phyloP scores from a whole-genome alignment of 805 yeast species.

The Yamadazyma tumulicola region DNA sequence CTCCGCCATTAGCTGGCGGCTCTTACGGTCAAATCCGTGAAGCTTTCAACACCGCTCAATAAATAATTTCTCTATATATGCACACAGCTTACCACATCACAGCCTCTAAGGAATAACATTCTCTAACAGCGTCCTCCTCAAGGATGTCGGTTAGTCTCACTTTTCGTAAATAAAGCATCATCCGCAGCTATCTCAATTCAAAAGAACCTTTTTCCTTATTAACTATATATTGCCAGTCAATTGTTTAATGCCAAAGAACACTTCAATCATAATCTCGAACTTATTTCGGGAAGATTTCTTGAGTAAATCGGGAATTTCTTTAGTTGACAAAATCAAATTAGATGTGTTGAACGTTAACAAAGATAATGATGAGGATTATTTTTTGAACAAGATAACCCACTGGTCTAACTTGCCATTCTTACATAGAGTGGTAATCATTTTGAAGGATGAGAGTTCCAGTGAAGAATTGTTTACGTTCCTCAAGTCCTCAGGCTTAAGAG shows the following conservation, averaged over 20 bases:
- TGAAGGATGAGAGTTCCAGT: constrained; percentile 28
- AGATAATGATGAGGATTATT: constrained; percentile 20
- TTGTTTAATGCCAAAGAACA: constrained; percentile 20
- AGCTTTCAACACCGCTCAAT: constrained; percentile 19
- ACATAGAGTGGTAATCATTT: constrained; percentile 34
- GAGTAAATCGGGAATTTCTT: constrained; percentile 17
- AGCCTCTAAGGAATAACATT: too few relatives aligned
- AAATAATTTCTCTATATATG: constrained; percentile 3
- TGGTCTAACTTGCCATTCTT: constrained; percentile 41
- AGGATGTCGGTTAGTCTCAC: too few relatives aligned
- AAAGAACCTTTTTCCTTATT: too few relatives aligned
- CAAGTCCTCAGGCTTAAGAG: constrained; percentile 8
- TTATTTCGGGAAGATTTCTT: constrained; percentile 27
- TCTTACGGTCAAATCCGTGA: constrained; percentile 17
- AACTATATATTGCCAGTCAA: too few relatives aligned
- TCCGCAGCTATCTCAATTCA: too few relatives aligned
- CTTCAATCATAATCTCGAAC: constrained; percentile 36
- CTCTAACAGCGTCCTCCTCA: too few relatives aligned
- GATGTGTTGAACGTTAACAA: constrained; percentile 23
- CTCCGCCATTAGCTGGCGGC: constrained; percentile 17
- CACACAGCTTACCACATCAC: too few relatives aligned
- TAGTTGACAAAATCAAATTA: constrained; percentile 34
- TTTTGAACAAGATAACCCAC: constrained; percentile 23
- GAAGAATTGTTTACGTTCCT: constrained; percentile 20
- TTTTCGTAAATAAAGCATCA: too few relatives aligned